These are phyloP conservation scores for Casuarina equisetifolia DNA, from an alignment of 306 rosid species.

Conservation along the genomic window DNA sequence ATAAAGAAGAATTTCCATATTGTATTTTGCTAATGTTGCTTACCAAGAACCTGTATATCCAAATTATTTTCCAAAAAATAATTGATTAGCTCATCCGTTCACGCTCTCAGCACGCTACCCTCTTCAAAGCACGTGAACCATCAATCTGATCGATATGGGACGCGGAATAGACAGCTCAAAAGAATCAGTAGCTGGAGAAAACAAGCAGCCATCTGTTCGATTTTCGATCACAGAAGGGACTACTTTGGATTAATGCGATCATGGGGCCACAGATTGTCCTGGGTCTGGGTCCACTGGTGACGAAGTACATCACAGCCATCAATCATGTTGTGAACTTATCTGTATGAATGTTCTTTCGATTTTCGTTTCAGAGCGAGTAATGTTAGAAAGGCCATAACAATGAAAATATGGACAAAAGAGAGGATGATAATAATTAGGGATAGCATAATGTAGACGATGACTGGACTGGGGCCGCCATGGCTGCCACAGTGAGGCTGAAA, in stretches of 20 bases:
- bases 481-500: conserved; percentile 8
- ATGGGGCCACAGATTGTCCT: conserved; percentile 44
- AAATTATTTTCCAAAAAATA: not conserved
- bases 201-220: conserved; percentile 46
- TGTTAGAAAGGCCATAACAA: conserved; percentile 43
- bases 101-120: not conserved
- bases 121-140: conserved; percentile 38
- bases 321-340: conserved; percentile 30
- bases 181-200: conserved; percentile 19
- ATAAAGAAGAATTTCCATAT: not conserved
- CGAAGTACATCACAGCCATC: conserved; percentile 22
- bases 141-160: conserved; percentile 38
- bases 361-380: conserved; percentile 33
- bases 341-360: not conserved
- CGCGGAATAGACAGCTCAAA: conserved; percentile 40
- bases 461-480: conserved; percentile 38
- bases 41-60: not conserved
- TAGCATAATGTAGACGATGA: conserved; percentile 38
- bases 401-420: conserved; percentile 46
- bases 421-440: conserved; percentile 42
- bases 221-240: conserved; percentile 42
- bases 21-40: not conserved
- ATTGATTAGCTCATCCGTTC: not conserved
- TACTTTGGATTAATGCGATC: conserved; percentile 42
- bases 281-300: conserved; percentile 36